Percentiles rank a stretch among this genome's conserved stretches.
Conservation (phyloP, 148 eudicot genomes). For the Rhododendron williamsianum region DNA sequence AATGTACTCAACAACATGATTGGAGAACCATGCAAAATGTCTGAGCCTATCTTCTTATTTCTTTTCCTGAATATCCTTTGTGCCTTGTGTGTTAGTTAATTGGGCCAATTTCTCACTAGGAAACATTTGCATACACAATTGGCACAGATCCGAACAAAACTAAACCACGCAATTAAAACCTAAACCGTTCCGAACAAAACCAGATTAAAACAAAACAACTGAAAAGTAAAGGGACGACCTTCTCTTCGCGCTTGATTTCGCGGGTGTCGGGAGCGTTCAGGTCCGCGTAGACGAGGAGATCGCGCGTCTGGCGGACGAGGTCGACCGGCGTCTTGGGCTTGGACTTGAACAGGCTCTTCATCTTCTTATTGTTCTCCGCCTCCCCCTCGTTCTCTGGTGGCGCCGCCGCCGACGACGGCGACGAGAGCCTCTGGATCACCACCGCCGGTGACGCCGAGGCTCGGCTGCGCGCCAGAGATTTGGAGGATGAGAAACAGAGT, state of each 20-base stretch:
- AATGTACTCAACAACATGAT: not conserved
- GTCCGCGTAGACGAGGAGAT: conserved; percentile 57
- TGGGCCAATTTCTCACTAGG: not conserved
- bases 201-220: not conserved
- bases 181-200: not conserved
- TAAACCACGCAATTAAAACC: not conserved
- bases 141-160: not conserved
- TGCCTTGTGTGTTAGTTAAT: not conserved
- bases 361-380: conserved; percentile 19
- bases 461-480: conserved; percentile 5
- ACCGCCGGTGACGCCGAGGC: conserved; percentile 12
- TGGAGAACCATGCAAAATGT: not conserved
- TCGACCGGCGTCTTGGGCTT: conserved; percentile 86
- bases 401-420: conserved; percentile 10
- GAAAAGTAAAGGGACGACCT: conserved; percentile 34
- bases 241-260: conserved; percentile 80
- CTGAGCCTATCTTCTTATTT: not conserved
- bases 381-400: conserved; percentile 7
- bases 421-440: conserved; percentile 19
- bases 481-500: conserved; percentile 9
- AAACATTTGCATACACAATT: not conserved
- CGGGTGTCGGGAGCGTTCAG: conserved; percentile 27
- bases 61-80: not conserved
- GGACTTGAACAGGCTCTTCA: conserved; percentile 88
- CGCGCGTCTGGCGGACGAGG: conserved; percentile 69